phyloP scores from a whole-genome alignment of 257 asterid species.

The Rehmannia glutinosa region DNA sequence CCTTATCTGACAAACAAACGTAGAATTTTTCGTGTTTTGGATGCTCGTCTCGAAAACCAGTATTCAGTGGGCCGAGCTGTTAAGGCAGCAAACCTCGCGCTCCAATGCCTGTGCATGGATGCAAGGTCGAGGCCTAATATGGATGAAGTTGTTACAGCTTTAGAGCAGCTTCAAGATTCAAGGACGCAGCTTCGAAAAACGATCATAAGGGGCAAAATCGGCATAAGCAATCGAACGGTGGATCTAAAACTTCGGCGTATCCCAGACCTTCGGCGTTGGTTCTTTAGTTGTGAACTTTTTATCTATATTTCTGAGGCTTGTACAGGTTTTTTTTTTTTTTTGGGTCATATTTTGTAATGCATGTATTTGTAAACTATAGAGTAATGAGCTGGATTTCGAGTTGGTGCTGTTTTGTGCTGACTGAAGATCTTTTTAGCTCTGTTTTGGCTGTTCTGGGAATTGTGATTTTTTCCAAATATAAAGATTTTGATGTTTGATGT shows the following conservation, averaged over 20 bases:
- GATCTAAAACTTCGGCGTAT: background rate
- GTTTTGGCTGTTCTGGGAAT: conserved; percentile 1
- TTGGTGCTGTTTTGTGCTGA: conserved; percentile 8
- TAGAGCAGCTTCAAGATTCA: conserved; percentile 19
- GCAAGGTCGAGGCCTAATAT: conserved; percentile 14
- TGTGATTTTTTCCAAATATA: background rate
- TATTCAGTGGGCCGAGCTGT: conserved; percentile 3
- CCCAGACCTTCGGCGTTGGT: background rate
- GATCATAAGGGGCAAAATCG: background rate
- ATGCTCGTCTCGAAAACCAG: conserved; percentile 14
- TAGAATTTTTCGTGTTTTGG: conserved; percentile 5
- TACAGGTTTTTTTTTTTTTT: conserved; percentile 17
- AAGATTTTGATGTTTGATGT: background rate
- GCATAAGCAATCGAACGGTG: background rate
- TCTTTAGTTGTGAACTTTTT: conserved; percentile 1
- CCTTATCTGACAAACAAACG: conserved; percentile 19
- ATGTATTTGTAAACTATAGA: conserved; percentile 15
- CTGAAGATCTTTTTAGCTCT: background rate
- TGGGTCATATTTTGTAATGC: background rate
- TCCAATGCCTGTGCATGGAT: conserved; percentile 5
- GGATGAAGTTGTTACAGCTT: conserved; percentile 15
- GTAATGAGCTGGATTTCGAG: conserved; percentile 9
- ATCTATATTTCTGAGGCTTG: conserved; percentile 8
- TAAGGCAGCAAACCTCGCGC: conserved; percentile 17
- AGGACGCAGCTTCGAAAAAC: background rate